Conservation (phyloP, 2,329 filamentous ascomycete species). For the Claviceps sp. region DNA sequence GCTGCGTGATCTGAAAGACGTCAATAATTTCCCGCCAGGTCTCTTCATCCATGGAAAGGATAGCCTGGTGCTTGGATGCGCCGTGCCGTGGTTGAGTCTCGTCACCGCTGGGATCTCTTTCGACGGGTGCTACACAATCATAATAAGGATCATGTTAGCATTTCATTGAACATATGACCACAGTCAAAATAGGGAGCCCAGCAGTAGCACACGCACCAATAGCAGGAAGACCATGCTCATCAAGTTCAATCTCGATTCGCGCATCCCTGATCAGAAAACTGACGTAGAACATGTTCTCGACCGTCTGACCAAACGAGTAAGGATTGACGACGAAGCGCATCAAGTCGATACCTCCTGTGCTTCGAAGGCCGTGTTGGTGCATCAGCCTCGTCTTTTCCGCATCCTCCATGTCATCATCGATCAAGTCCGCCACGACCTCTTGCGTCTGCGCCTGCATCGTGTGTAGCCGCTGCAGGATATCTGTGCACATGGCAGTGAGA, state of each 20-base stretch:
- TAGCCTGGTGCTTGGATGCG: slow-evolving; percentile 64
- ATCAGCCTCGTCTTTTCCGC: slow-evolving; percentile 40
- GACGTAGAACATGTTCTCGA: slow-evolving; percentile 95
- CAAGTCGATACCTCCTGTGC: slow-evolving; percentile 59
- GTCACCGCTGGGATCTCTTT: slow-evolving; percentile 32
- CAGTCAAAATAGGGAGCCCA: neutral
- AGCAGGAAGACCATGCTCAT: slow-evolving; percentile 62
- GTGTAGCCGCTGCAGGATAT: slow-evolving; percentile 52
- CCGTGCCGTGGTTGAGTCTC: slow-evolving; percentile 32
- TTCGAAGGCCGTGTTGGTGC: slow-evolving; percentile 50
- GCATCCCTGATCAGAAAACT: slow-evolving; percentile 90
- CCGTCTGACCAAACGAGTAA: slow-evolving; percentile 77
- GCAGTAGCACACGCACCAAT: slow-evolving; percentile 49
- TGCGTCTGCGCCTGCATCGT: slow-evolving; percentile 33
- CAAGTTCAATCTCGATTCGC: slow-evolving; percentile 57
- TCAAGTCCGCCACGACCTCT: slow-evolving; percentile 27
- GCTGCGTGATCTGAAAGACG: slow-evolving; percentile 60
- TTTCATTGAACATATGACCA: neutral
- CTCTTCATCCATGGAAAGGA: slow-evolving; percentile 75
- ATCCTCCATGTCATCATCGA: slow-evolving; percentile 33
- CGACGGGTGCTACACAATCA: slow-evolving; percentile 15
- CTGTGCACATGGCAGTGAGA: slow-evolving; percentile 63
- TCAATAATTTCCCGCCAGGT: slow-evolving; percentile 70
- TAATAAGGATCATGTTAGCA: neutral
- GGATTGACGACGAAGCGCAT: slow-evolving; percentile 88